A percentile compares a stretch with the other conserved stretches of the same genome.
Conservation (phyloP, 2,329 filamentous ascomycete species). For the Coccinonectria pachysandricola region DNA sequence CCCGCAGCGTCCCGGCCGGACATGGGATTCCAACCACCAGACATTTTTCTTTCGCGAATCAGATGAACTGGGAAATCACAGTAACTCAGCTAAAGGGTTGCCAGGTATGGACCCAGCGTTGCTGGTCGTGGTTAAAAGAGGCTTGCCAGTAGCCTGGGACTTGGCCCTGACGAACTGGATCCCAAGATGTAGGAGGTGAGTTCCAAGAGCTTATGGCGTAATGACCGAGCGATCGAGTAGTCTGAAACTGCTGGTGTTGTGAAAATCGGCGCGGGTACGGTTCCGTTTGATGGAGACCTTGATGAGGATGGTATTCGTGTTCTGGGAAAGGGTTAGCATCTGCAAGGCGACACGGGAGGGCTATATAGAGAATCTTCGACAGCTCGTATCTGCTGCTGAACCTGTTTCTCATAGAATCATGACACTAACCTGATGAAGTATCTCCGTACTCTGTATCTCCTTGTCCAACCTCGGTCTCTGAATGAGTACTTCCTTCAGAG, state of each 20-base stretch:
- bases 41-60: constrained; percentile 16
- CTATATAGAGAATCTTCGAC: not conserved
- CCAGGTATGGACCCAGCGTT: constrained; percentile 29
- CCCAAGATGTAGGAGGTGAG: constrained; percentile 13
- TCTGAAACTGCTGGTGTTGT: too few species aligned
- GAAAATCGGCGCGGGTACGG: too few species aligned
- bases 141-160: constrained; percentile 27
- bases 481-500: constrained; percentile 5
- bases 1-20: constrained; percentile 27
- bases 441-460: constrained; percentile 7
- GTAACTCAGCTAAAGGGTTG: constrained; percentile 17
- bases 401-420: constrained; percentile 1
- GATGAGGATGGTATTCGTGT: too few species aligned
- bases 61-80: not conserved
- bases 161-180: constrained; percentile 20
- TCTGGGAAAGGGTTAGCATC: too few species aligned
- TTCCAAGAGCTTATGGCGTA: constrained; percentile 1
- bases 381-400: not conserved
- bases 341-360: too few species aligned
- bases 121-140: constrained; percentile 17
- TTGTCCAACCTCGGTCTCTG: constrained; percentile 5
- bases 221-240: too few species aligned
- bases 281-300: too few species aligned
- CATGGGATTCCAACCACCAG: constrained; percentile 30
- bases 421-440: constrained; percentile 13